phyloP scores from a whole-genome alignment of 495 filamentous ascomycete genomes.

The Cercophora samala region DNA sequence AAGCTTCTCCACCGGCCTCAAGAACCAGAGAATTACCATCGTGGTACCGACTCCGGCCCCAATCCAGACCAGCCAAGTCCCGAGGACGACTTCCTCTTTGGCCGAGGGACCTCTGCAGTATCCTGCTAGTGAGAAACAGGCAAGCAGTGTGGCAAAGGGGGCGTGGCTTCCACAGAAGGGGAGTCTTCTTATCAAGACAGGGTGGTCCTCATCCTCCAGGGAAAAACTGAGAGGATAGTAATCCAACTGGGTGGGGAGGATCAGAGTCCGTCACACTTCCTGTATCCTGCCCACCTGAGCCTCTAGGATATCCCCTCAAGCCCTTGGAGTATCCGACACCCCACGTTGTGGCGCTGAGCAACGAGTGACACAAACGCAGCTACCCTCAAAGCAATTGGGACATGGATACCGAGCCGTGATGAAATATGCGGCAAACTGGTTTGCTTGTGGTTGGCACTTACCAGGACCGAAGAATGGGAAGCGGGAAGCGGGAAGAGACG shows the following conservation, averaged over 20 bases:
- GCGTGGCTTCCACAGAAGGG: background rate
- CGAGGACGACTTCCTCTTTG: constrained; percentile 13
- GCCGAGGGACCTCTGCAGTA: background rate
- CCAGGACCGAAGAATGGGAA: constrained; percentile 3
- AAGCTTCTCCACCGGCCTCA: constrained; percentile 21
- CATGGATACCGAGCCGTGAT: constrained; percentile 13
- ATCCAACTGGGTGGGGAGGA: background rate
- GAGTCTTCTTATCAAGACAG: background rate
- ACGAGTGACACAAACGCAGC: constrained; percentile 20
- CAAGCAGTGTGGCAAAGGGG: background rate
- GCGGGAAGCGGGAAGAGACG: constrained; percentile 2
- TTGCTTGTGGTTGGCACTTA: constrained; percentile 7
- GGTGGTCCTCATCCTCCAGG: background rate
- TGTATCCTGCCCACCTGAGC: background rate
- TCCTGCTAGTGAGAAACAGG: background rate
- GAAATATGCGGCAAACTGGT: constrained; percentile 5
- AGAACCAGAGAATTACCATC: constrained; percentile 26
- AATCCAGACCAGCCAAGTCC: constrained; percentile 16
- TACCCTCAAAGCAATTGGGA: constrained; percentile 10
- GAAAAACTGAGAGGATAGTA: background rate
- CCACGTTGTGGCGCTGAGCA: constrained; percentile 17
- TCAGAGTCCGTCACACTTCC: background rate
- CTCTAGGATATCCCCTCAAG: background rate
- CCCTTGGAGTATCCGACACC: constrained; percentile 5
- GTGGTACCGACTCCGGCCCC: constrained; percentile 31